These are phyloP conservation scores for Acrodontium crateriforme DNA, from an alignment of 2,329 filamentous ascomycete genomes.

Conservation along the genomic window DNA sequence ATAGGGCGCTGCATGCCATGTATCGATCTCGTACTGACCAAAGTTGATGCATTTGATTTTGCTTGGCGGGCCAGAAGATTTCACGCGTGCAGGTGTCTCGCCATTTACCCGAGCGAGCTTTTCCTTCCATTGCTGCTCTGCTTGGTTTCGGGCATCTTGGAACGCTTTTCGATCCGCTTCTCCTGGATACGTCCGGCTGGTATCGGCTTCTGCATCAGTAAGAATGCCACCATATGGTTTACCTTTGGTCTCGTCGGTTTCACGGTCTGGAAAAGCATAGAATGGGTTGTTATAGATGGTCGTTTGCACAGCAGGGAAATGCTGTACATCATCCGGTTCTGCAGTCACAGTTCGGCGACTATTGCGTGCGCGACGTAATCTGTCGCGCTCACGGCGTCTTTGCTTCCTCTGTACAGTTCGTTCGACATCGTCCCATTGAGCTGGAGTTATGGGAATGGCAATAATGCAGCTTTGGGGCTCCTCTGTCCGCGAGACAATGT, in stretches of 20 bases:
- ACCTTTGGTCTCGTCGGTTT: constrained; percentile 74
- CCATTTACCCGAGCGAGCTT: constrained; percentile 49
- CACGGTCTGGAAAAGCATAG: constrained; percentile 78
- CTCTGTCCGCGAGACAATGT: constrained; percentile 18
- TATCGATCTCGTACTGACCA: constrained; percentile 94
- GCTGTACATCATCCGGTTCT: constrained; percentile 26
- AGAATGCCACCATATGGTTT: constrained; percentile 95
- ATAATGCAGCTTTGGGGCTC: constrained; percentile 38
- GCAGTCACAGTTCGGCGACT: constrained; percentile 28
- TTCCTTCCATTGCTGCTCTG: constrained; percentile 81
- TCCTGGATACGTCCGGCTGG: constrained; percentile 70
- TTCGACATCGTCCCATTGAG: constrained; percentile 23
- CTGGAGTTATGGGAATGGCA: constrained; percentile 25
- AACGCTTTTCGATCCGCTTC: constrained; percentile 73
- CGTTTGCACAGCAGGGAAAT: constrained; percentile 47
- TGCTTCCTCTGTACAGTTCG: constrained; percentile 39
- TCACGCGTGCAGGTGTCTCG: constrained; percentile 43
- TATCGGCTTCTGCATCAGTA: constrained; percentile 79
- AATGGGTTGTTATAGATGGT: constrained; percentile 62
- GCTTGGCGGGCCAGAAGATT: constrained; percentile 72
- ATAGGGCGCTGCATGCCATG: constrained; percentile 96
- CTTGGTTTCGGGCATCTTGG: constrained; percentile 76
- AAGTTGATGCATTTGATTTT: constrained; percentile 99
- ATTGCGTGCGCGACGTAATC: constrained; percentile 25
- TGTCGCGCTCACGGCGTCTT: constrained; percentile 32